Evolutionary conservation across 352 stramenopile genomes (phyloP).

Genomic region (Phytophthora multivora): DNA sequence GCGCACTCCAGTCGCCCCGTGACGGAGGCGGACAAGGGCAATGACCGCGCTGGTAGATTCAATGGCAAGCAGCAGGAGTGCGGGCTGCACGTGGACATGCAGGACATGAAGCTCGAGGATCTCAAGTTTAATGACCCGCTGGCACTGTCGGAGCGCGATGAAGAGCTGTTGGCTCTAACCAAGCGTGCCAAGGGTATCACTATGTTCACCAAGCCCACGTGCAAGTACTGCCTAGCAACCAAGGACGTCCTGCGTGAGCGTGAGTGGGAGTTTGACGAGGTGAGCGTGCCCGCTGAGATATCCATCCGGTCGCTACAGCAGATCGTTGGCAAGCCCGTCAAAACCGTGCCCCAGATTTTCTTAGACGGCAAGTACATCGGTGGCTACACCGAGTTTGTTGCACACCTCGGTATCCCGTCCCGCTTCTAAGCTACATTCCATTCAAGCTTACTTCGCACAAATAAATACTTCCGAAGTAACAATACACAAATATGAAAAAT

Average conservation of each 20-base stretch:
- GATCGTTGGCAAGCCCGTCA: constrained; percentile 62
- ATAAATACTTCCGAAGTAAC: no score
- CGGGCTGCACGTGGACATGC: constrained; percentile 80
- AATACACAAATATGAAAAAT: constrained; percentile 33
- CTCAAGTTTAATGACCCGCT: constrained; percentile 54
- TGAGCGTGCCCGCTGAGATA: constrained; percentile 58
- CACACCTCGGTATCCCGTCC: constrained; percentile 64
- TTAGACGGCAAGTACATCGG: constrained; percentile 79
- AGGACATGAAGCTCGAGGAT: constrained; percentile 62
- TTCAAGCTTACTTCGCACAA: neutral
- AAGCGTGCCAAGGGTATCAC: constrained; percentile 60
- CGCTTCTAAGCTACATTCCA: constrained; percentile 44
- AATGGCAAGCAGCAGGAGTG: constrained; percentile 84
- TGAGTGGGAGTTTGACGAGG: constrained; percentile 71
- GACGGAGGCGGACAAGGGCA: constrained; percentile 56
- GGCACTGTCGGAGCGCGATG: constrained; percentile 48
- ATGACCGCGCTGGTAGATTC: constrained; percentile 82
- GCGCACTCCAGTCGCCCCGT: constrained; percentile 86
- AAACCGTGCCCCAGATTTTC: constrained; percentile 84
- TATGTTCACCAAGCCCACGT: constrained; percentile 77
- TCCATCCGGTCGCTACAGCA: constrained; percentile 61
- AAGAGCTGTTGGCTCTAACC: constrained; percentile 43
- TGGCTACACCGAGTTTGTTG: constrained; percentile 76
- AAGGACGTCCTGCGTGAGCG: constrained; percentile 65
- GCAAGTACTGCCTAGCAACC: constrained; percentile 71